Conservation (phyloP, 164 flowering plant genomes). For the Vitis vinifera region ASM3070453v1 NC_081811.1:4281501-4282000, state of each 20-base stretch:
- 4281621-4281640: constrained; percentile 41
- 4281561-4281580: no score
- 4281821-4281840: constrained; percentile 44
- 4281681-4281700: constrained; percentile 46
- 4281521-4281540: constrained; percentile 21
- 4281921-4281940: constrained; percentile 37
- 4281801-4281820: constrained; percentile 29
- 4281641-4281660: constrained; percentile 29
- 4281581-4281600: background rate
- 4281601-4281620: constrained; percentile 41
- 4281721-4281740: constrained; percentile 32
- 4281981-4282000: constrained; percentile 47
- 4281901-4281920: constrained; percentile 26
- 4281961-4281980: constrained; percentile 27
- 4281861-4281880: constrained; percentile 11
- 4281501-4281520: constrained; percentile 22
- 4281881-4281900: constrained; percentile 44
- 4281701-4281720: constrained; percentile 37
- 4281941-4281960: constrained; percentile 23
- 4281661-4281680: constrained; percentile 53
- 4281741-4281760: constrained; percentile 31
- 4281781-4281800: constrained; percentile 28
- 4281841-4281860: constrained; percentile 4
- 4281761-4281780: background rate
- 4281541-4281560: no score